A percentile compares a stretch with the other conserved stretches of the same genome.
Evolutionary conservation across 495 filamentous ascomycete genomes (phyloP).

Genomic region (Immersiella caudata): DNA sequence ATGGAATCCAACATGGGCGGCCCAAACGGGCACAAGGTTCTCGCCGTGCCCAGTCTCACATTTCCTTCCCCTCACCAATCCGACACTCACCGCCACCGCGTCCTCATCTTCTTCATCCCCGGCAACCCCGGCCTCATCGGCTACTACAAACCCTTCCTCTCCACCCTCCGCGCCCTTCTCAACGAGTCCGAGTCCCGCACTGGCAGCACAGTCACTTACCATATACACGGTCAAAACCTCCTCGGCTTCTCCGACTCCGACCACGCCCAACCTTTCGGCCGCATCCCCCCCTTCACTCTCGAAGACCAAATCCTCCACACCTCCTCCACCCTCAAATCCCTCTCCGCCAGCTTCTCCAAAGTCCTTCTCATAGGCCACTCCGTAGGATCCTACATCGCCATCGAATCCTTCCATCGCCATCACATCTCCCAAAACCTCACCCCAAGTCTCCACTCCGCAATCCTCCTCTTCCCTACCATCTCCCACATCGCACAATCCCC

Average conservation of each 20-base stretch:
- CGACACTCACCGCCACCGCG: slow-evolving; percentile 23
- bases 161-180: slow-evolving; percentile 43
- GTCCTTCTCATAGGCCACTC: slow-evolving; percentile 84
- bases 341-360: slow-evolving; percentile 44
- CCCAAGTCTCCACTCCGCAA: slow-evolving; percentile 49
- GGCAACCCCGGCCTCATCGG: slow-evolving; percentile 86
- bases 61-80: slow-evolving; percentile 21
- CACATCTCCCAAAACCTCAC: slow-evolving; percentile 25
- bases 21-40: neutral
- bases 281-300: slow-evolving; percentile 51
- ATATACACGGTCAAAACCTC: slow-evolving; percentile 72
- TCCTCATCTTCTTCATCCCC: slow-evolving; percentile 67
- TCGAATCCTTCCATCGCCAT: slow-evolving; percentile 65
- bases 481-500: slow-evolving; percentile 70
- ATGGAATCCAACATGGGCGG: neutral
- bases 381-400: slow-evolving; percentile 75
- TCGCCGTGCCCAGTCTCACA: slow-evolving; percentile 18
- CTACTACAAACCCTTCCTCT: slow-evolving; percentile 76
- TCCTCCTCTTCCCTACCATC: slow-evolving; percentile 79
- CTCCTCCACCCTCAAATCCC: slow-evolving; percentile 41
- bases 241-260: slow-evolving; percentile 67
- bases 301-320: slow-evolving; percentile 63
- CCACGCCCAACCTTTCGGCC: slow-evolving; percentile 44
- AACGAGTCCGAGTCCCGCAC: slow-evolving; percentile 28
- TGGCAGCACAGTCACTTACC: slow-evolving; percentile 35